Conservation (phyloP, 306 rosid genomes). For the Inga leiocalycina region DNA sequence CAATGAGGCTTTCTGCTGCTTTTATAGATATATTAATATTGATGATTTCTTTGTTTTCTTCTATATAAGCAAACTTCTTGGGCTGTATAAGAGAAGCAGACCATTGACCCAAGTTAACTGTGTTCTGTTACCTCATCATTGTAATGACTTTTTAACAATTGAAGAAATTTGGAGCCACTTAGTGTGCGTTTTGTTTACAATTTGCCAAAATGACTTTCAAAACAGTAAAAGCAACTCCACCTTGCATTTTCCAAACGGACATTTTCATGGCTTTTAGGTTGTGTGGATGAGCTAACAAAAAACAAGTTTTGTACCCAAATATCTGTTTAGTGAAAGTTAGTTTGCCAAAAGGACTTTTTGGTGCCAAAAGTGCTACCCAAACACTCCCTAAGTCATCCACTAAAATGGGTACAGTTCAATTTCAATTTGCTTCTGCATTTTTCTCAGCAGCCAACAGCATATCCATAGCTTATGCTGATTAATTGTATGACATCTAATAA, state of each 20-base stretch:
- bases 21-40: neutral
- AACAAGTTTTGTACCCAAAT: neutral
- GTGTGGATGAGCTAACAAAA: neutral
- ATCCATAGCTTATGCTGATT: slow-evolving; percentile 6
- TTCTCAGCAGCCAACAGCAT: neutral
- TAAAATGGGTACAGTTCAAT: neutral
- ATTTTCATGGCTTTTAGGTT: neutral
- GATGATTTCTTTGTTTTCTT: neutral
- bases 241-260: neutral
- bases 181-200: too few relatives aligned
- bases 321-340: neutral
- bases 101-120: neutral
- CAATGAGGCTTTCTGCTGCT: neutral
- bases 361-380: neutral
- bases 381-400: neutral
- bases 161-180: neutral
- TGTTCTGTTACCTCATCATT: neutral
- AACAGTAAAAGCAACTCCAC: neutral
- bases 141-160: neutral
- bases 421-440: neutral
- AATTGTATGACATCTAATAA: slow-evolving; percentile 19
- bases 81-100: neutral
- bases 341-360: neutral
- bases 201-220: neutral
- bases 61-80: neutral